These are phyloP conservation scores for Colletotrichum spaethianum DNA, from an alignment of 2,329 filamentous ascomycete genomes.

Conservation along the genomic window DNA sequence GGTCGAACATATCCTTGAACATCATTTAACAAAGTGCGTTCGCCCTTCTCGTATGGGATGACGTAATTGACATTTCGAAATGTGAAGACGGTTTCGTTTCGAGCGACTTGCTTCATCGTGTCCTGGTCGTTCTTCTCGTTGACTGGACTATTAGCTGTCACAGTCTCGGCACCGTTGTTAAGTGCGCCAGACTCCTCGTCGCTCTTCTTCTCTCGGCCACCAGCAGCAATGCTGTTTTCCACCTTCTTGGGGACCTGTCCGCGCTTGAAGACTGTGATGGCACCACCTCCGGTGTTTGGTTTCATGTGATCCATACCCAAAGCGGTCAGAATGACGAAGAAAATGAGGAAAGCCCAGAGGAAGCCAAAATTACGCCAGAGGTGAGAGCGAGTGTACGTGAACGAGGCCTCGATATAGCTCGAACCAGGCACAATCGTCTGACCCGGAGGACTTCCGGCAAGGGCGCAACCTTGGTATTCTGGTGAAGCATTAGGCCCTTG, in stretches of 20 bases:
- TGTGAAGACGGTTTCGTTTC: conserved; percentile 73
- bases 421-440: conserved; percentile 66
- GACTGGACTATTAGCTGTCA: conserved; percentile 54
- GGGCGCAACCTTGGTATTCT: conserved; percentile 71
- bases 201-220: conserved; percentile 58
- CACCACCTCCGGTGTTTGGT: conserved; percentile 71
- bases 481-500: conserved; percentile 59
- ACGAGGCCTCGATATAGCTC: conserved; percentile 67
- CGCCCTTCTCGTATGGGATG: conserved; percentile 70
- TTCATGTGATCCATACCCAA: conserved; percentile 60
- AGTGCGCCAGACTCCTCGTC: conserved; percentile 64
- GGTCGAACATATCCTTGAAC: conserved; percentile 90
- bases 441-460: conserved; percentile 70
- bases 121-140: conserved; percentile 47
- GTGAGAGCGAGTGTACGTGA: conserved; percentile 68
- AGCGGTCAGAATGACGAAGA: conserved; percentile 61
- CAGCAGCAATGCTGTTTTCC: conserved; percentile 69
- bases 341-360: conserved; percentile 63
- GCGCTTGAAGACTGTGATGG: conserved; percentile 74
- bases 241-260: conserved; percentile 73
- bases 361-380: conserved; percentile 73
- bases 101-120: conserved; percentile 65
- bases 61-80: conserved; percentile 66
- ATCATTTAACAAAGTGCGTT: conserved; percentile 79
- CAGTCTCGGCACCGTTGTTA: conserved; percentile 72